phyloP scores from a whole-genome alignment of 345 rosid genomes.

The Lumnitzera racemosa region DNA sequence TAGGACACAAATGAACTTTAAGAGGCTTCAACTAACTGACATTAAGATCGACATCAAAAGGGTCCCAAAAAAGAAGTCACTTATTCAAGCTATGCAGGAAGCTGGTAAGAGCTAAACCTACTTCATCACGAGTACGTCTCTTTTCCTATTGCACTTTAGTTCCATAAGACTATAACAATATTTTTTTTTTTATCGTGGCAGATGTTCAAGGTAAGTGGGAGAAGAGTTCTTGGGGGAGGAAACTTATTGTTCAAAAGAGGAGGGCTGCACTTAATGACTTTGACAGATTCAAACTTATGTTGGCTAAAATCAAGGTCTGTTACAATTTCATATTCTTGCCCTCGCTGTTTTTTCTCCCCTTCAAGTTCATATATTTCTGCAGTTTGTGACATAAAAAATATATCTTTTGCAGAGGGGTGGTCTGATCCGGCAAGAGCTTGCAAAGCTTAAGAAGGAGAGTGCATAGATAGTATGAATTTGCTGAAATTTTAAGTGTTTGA shows the following conservation, averaged over 20 bases:
- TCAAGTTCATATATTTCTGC: neutral
- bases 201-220: conserved; percentile 89
- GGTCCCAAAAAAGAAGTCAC: conserved; percentile 73
- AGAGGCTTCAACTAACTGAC: conserved; percentile 85
- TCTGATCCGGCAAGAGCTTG: conserved; percentile 56
- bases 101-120: conserved; percentile 52
- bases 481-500: too few species aligned
- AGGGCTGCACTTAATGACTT: conserved; percentile 76
- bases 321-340: neutral
- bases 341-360: neutral
- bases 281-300: conserved; percentile 79
- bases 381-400: neutral
- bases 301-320: conserved; percentile 88
- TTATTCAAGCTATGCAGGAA: conserved; percentile 84
- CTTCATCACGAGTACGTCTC: too few species aligned
- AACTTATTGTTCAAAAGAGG: conserved; percentile 66
- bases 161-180: neutral
- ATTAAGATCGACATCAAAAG: conserved; percentile 74
- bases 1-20: conserved; percentile 85
- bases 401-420: conserved; percentile 48
- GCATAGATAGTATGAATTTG: neutral
- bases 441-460: conserved; percentile 48
- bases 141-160: too few species aligned
- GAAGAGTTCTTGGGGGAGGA: conserved; percentile 82
- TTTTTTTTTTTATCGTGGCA: conserved; percentile 11